Evolutionary conservation across 805 yeast genomes (phyloP).

Genomic region (Jamesozyma lodderae): DNA sequence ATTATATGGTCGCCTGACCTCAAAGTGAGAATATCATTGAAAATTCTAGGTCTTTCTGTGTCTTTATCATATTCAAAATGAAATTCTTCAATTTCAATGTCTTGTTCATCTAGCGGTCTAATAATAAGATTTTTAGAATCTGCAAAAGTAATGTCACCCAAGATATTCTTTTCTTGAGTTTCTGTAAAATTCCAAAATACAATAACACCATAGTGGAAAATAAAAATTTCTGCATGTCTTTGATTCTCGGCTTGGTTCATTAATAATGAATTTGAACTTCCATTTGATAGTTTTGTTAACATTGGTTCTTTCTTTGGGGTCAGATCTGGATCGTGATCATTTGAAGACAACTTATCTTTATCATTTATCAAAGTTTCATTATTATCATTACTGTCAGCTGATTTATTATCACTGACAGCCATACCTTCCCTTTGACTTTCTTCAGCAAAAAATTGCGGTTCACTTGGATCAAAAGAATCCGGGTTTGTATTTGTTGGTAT

Average conservation of each 20-base stretch:
- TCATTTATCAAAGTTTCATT: neutral
- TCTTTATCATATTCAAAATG: slow-evolving; percentile 44
- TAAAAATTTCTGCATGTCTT: slow-evolving; percentile 75
- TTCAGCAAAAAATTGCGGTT: slow-evolving; percentile 79
- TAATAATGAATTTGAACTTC: neutral
- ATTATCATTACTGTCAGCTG: neutral
- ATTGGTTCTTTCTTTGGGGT: neutral
- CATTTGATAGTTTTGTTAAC: neutral
- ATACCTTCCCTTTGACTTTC: slow-evolving; percentile 9
- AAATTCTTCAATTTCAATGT: slow-evolving; percentile 80
- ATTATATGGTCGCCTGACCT: slow-evolving; percentile 87
- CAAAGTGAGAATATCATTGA: slow-evolving; percentile 88
- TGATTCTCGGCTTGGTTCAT: slow-evolving; percentile 9
- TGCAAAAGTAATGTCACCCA: slow-evolving; percentile 73
- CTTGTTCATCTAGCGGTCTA: slow-evolving; percentile 74
- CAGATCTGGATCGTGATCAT: neutral
- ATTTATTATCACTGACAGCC: neutral
- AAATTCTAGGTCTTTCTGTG: slow-evolving; percentile 63
- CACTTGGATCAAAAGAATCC: slow-evolving; percentile 78
- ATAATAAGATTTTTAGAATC: slow-evolving; percentile 46
- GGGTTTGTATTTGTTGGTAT: slow-evolving; percentile 27
- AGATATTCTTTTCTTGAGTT: slow-evolving; percentile 81
- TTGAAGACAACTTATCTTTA: neutral
- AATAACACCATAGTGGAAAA: slow-evolving; percentile 89
- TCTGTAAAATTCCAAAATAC: slow-evolving; percentile 97